Conservation (phyloP, 2,329 filamentous ascomycete species). For the Seiridium unicorne region DNA sequence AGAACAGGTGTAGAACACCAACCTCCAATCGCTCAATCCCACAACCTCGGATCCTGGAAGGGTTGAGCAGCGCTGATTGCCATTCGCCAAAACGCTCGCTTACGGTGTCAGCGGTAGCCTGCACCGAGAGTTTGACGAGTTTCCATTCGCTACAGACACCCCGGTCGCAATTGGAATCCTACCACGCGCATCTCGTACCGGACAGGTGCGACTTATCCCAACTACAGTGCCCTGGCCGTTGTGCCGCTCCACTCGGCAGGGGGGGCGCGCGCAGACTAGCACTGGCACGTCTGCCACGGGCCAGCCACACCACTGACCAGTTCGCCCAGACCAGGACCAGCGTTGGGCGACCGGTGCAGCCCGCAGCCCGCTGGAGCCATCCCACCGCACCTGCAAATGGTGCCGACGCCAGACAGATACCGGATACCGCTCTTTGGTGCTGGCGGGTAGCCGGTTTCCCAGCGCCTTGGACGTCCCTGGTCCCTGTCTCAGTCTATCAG, state of each 20-base stretch:
- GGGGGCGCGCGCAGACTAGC: neutral
- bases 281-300: neutral
- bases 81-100: constrained; percentile 1
- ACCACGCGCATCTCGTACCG: too few relatives aligned
- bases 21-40: constrained; percentile 3
- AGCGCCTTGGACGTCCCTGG: neutral
- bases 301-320: neutral
- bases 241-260: neutral
- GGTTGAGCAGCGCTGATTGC: neutral
- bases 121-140: neutral
- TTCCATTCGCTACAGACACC: neutral
- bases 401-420: neutral
- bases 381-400: neutral
- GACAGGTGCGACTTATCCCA: neutral
- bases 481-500: constrained; percentile 3
- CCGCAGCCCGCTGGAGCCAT: neutral
- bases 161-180: too few relatives aligned
- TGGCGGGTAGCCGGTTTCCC: neutral
- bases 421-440: neutral
- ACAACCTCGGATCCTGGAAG: neutral
- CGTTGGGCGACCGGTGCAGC: too few relatives aligned
- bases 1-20: neutral
- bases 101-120: constrained; percentile 5
- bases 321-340: neutral
- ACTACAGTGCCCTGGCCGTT: neutral